Evolutionary conservation across 2,329 filamentous ascomycete species (phyloP).

Genomic region (Xylariaceae sp.): DNA sequence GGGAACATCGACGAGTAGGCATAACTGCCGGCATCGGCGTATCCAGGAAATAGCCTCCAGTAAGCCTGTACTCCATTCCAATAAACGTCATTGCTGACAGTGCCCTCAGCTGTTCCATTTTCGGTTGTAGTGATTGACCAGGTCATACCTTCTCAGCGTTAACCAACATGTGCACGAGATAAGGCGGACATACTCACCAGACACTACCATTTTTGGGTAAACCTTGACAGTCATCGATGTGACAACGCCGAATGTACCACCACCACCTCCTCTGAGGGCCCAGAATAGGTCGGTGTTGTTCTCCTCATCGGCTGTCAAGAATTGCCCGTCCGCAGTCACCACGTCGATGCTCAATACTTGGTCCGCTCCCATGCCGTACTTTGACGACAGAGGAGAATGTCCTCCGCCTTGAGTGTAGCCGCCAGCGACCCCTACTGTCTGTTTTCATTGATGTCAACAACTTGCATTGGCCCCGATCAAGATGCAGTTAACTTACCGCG

Average conservation of each 20-base stretch:
- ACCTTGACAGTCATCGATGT: slow-evolving; percentile 31
- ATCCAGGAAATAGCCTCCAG: slow-evolving; percentile 7
- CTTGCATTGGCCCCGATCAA: too few relatives aligned
- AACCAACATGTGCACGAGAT: neutral
- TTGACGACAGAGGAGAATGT: slow-evolving; percentile 16
- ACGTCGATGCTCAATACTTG: slow-evolving; percentile 44
- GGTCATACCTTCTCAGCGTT: too few relatives aligned
- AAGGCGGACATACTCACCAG: neutral
- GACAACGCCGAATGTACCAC: slow-evolving; percentile 34
- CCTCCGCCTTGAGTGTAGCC: slow-evolving; percentile 45
- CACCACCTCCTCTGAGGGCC: slow-evolving; percentile 6
- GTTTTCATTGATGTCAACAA: too few relatives aligned
- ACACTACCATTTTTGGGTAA: slow-evolving; percentile 23
- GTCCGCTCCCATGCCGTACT: slow-evolving; percentile 30
- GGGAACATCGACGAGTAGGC: slow-evolving; percentile 3
- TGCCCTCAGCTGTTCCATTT: neutral
- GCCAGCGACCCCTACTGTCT: slow-evolving; percentile 46
- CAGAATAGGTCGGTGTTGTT: slow-evolving; percentile 40
- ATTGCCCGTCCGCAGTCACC: slow-evolving; percentile 40
- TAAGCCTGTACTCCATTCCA: neutral
- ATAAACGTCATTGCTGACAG: neutral
- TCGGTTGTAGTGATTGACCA: too few relatives aligned
- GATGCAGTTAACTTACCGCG: slow-evolving; percentile 20
- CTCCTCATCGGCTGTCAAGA: slow-evolving; percentile 37
- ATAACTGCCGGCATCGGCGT: slow-evolving; percentile 6